Base-by-base conservation (phyloP, 495 filamentous ascomycete genomes). In the Aspergillus mulundensis region DNA sequence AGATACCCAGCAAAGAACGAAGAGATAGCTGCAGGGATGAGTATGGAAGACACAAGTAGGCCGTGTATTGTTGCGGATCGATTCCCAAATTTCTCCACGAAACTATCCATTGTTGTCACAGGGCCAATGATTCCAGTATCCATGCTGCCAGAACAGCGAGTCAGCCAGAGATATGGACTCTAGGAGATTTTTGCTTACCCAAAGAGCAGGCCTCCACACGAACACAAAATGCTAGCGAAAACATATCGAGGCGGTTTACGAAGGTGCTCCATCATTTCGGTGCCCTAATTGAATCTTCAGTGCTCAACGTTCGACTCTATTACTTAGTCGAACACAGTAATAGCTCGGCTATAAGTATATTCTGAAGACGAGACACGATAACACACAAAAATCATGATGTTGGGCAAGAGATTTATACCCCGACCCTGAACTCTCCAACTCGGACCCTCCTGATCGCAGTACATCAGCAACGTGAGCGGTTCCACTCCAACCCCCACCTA, bases 51-150 rank as follows among this genome's bases (percentile, higher is more conserved):
- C 21, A 88, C 83, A 4, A 82, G 77, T 16, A 87, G 70, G 1
- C 84, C 84, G 44, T 81, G 77, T 40, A 85, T 66, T 0, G 73
- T 75, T 5, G 84, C 70, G 1, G 83, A 81, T 36, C 82, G 73
- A 21, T 63, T 59, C 1, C 84, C 70, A 42, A 87, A 75, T 10
- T 70, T 65, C 7, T 61, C 54, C 1, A 62, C 63, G 63, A 85
- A 88, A 39, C 72, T 65, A 0, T 71, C 70, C 86, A 89, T 87
- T 12, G 57, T 54, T 11, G 82, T 86, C 0, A 87, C 68, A 11
- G 82, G 78, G 0, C 86, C 86, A 44, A 88, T 85, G 5, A 77
- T 78, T 3, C 85, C 84, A 0, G 82, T 87, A 48, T 87, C 83
- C 62, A 81, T 79, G 6, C 81, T 58, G 21, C 20, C 20, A 41